Evolutionary conservation across 208 protist genomes (phyloP), one percentile per base, ranked within the genome.

Genomic region (Naegleria gruberi): DNA sequence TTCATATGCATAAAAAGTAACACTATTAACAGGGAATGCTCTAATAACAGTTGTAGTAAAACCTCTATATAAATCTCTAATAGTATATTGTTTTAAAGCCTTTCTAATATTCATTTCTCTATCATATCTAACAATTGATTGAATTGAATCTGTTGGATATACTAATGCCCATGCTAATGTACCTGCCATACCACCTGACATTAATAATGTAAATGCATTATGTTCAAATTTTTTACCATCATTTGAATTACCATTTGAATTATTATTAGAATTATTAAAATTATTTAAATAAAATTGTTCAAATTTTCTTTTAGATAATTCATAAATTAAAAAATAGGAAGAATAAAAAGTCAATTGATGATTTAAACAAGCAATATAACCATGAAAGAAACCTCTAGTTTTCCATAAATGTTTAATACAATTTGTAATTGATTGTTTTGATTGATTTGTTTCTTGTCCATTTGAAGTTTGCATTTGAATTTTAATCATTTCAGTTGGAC

Each of bases 271-370:
- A 55, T 55, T 15, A 55, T 55, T 55, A 10, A 1, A 23, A 3
- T 65, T 65, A 30, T 10, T 30, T 1, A 23, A 65, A 23, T 65
- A 65, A 19, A 30, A 86, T 8, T 86, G 1, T 8, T 30, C 82
- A 47, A 86, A 86, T 46, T 46, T 7, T 46, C 43, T 86, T 30
- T 86, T 86, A 34, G 40, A 19, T 40, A 46, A 42, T 46, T 86
- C 82, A 86, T 86, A 86, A 86, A 86, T 46, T 1, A 46, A 30
- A 86, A 86, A 86, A 46, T 86, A 86, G 19, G 82, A 23, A 86
- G 82, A 42, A 86, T 86, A 86, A 46, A 86, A 86, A 42, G 82
- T 86, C 30, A 86, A 37, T 46, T 86, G 82, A 86, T 86, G 82
- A 7, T 3, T 46, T 10, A 86, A 46, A 46, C 82, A 86, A 46